Conservation (phyloP, 495 filamentous ascomycete genomes). For the Penicillium ucsense region DNA sequence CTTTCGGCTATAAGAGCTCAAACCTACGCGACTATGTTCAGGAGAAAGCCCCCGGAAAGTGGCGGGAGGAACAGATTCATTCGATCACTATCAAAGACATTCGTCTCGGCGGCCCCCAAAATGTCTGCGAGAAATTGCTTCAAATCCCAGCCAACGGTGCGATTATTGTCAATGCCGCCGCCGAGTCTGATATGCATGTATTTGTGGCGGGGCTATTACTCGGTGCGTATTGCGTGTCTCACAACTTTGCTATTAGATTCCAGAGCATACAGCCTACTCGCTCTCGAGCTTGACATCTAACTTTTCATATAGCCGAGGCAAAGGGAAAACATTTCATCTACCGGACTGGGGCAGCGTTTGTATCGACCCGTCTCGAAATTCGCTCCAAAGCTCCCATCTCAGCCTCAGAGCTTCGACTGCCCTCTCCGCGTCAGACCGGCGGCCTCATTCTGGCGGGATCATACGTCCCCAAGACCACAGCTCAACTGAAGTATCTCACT, state of each 20-base stretch:
- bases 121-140: conserved; percentile 31
- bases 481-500: conserved; percentile 34
- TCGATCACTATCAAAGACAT: conserved; percentile 39
- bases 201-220: conserved; percentile 36
- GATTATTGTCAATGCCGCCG: conserved; percentile 42
- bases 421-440: conserved; percentile 22
- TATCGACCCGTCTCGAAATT: conserved; percentile 45
- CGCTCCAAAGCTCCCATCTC: conserved; percentile 34
- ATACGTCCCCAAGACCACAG: conserved; percentile 47
- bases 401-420: conserved; percentile 27
- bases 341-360: conserved; percentile 45
- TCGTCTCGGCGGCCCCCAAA: conserved; percentile 25
- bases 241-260: too few species aligned
- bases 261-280: too few species aligned
- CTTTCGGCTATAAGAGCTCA: conserved; percentile 43
- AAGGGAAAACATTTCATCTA: conserved; percentile 41
- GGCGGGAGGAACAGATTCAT: conserved; percentile 19
- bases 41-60: conserved; percentile 38
- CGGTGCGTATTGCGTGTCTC: conserved; percentile 10
- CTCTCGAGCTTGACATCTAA: neutral
- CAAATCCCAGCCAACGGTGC: conserved; percentile 24
- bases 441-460: conserved; percentile 44
- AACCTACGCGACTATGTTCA: conserved; percentile 40
- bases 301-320: conserved; percentile 21
- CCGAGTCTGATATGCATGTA: conserved; percentile 44